Evolutionary conservation across 495 filamentous ascomycete species (phyloP).

Genomic region (Xylaria castorea): DNA sequence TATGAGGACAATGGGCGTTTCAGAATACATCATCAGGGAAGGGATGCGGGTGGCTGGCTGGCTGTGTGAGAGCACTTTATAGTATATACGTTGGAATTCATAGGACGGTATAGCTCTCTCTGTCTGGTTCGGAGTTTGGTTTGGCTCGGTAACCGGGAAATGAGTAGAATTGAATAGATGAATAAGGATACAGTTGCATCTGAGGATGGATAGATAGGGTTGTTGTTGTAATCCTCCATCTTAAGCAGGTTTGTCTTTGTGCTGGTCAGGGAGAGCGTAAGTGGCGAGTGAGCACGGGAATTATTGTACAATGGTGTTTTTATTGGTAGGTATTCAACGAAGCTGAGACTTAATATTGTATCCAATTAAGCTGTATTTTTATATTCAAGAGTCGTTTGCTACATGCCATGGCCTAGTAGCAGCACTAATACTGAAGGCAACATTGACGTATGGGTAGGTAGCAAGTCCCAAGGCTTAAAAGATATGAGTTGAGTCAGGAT

Average conservation of each 20-base stretch:
- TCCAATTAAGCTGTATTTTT: not conserved
- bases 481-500: not conserved
- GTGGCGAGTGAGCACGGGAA: not conserved
- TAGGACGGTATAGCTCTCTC: not conserved
- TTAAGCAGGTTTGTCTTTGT: not conserved
- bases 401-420: too few species aligned
- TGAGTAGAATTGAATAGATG: not conserved
- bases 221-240: not conserved
- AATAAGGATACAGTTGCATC: not conserved
- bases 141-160: not conserved
- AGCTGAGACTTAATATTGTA: not conserved
- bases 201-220: not conserved
- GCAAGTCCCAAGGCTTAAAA: not conserved
- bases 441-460: not conserved
- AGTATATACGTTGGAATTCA: slow-evolving; percentile 9
- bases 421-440: too few species aligned
- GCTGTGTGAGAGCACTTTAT: not conserved
- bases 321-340: not conserved
- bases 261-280: not conserved
- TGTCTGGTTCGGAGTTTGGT: not conserved
- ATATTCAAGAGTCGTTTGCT: not conserved
- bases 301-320: not conserved
- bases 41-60: not conserved
- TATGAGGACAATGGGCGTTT: not conserved
- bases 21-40: not conserved